A percentile compares a stretch with the other conserved stretches of the same genome.
phyloP scores from a whole-genome alignment of 116 monocot genomes.

The Cymodocea nodosa region DNA sequence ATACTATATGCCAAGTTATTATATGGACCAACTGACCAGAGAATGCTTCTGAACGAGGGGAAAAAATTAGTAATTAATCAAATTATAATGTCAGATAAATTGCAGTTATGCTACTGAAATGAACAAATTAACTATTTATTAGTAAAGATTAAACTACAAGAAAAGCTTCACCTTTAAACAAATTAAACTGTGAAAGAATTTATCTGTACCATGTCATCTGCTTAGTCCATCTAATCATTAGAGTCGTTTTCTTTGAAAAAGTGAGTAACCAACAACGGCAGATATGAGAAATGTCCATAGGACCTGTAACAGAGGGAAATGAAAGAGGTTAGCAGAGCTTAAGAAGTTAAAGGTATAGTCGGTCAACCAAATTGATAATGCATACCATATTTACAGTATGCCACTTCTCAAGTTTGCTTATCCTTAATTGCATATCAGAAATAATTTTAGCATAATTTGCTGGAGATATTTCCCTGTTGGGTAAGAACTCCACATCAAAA shows the following conservation, averaged over 20 bases:
- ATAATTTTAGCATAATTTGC: constrained; percentile 27
- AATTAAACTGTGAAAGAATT: background rate
- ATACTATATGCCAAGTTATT: too few species aligned
- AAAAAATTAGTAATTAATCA: too few species aligned
- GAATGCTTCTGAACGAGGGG: too few species aligned
- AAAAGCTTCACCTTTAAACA: background rate
- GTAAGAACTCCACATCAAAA: constrained; percentile 26
- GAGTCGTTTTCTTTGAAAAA: constrained; percentile 48
- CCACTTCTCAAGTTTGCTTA: constrained; percentile 87
- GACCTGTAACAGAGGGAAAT: constrained; percentile 30
- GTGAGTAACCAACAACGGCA: constrained; percentile 73
- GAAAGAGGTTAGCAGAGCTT: background rate
- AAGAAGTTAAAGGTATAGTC: background rate
- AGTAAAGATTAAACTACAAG: background rate
- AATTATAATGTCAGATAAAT: too few species aligned
- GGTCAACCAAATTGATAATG: background rate
- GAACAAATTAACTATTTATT: too few species aligned
- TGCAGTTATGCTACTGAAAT: too few species aligned
- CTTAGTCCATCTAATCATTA: constrained; percentile 8
- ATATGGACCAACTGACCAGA: too few species aligned
- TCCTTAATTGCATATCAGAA: constrained; percentile 63
- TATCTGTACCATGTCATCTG: background rate
- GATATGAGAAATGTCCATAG: constrained; percentile 84
- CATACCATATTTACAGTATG: constrained; percentile 68
- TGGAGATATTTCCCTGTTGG: constrained; percentile 22